Base-by-base conservation (phyloP, 768 basidiomycete genomes). In the Boletus eberwhitei region DNA sequence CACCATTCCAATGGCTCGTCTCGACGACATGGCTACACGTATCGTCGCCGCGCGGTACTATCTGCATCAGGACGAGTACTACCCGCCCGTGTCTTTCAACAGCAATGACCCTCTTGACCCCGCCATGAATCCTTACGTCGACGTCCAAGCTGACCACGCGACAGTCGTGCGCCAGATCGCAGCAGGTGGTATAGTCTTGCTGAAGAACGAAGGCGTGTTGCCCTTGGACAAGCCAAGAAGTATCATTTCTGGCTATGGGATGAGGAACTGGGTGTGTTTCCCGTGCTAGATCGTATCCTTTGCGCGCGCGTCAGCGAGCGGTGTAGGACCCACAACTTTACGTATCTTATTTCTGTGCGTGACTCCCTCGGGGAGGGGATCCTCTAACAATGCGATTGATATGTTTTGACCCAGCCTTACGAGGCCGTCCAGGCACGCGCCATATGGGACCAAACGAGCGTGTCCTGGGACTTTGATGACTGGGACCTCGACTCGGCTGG, bases 11-110 rank as follows among this genome's bases (percentile, higher is more conserved):
- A 70, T 78, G 59, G 65, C 77, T n/a, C 79, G 86, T 36, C 72
- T 88, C n/a, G 78, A 84, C 63, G 84, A 91, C 65, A 79, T 89
- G 78, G 88, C 87, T 1, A 80, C 80, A 3, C 82, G 88, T 21
- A 85, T 90, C 53, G 65, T 90, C 12, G 85, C 87, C 17, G 78
- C 79, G 7, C 89, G 83, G 79, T 85, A 65, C 36, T 75, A 74
- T 48, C 5, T 54, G 52, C 68, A 65, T 49, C 75, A 71, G 53
- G 76, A 72, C 32, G 17, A 60, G 46, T 59, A 43, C 13, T 72
- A 71, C 36, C 69, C 69, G 4, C 38, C 22, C 14, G 41, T 42
- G 16, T 42, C 41, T 8, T 42, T 42, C 13, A 24, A 42, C 22
- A 17, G 9, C 8, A 42, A 45, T 13, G 29, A 45, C 17, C 44